Conservation (phyloP, 2,329 filamentous ascomycete species). For the Pseudohalonectria lignicola region DNA sequence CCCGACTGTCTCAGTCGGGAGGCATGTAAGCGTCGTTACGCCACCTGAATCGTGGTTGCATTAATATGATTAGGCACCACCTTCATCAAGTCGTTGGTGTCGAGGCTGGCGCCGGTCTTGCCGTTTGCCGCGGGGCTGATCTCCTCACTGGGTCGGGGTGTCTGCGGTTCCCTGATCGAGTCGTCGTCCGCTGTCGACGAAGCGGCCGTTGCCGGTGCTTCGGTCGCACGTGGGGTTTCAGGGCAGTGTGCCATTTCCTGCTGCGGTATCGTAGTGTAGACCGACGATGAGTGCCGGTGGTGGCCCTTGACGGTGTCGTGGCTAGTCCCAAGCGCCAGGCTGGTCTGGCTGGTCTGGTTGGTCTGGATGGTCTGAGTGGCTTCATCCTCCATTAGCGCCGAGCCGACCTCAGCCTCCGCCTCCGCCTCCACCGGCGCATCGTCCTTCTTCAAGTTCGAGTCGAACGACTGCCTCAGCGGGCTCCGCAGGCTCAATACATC, state of each 20-base stretch:
- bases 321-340: too few relatives aligned
- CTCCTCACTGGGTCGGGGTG: slow-evolving; percentile 7
- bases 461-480: slow-evolving; percentile 39
- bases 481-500: slow-evolving; percentile 42
- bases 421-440: too few relatives aligned
- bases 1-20: too few relatives aligned
- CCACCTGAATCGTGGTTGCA: slow-evolving; percentile 4
- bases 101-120: neutral
- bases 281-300: slow-evolving; percentile 4
- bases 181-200: slow-evolving; percentile 8
- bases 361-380: neutral
- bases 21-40: too few relatives aligned
- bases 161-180: slow-evolving; percentile 8
- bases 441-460: slow-evolving; percentile 8
- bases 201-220: too few relatives aligned
- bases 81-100: neutral
- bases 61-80: slow-evolving; percentile 3
- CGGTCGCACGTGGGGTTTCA: neutral
- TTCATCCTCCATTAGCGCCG: too few relatives aligned
- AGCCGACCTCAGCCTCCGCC: too few relatives aligned
- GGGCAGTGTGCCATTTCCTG: neutral
- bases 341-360: neutral
- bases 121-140: neutral
- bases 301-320: neutral
- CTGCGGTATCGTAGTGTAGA: slow-evolving; percentile 1